Base-by-base conservation (phyloP, 768 basidiomycete species). In the Agrocybe chaxingu region DNA sequence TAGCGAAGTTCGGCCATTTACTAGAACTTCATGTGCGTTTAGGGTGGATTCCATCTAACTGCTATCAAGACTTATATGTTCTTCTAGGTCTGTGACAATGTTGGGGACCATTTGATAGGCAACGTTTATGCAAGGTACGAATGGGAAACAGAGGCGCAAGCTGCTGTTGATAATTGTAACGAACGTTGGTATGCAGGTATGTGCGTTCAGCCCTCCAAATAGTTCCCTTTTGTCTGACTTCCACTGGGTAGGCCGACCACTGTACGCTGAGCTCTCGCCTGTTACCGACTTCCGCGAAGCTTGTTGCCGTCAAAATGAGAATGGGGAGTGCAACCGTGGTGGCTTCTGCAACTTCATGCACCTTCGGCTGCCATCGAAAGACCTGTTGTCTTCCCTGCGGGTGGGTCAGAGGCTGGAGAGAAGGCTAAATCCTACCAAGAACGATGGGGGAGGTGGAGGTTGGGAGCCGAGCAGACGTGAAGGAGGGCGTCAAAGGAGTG, bases 311-410 rank as follows among this genome's bases (percentile, higher is more conserved):
- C 97, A 99, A 69, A 98, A 99, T 61, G 97, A 99, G 67, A 89
- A 98, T 59, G 97, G 97, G 7, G 92, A 96, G 70, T 99, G 97
- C 69, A 96, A 96, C 62, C 86, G 97, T 38, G 97, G 96, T 30
- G 94, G 94, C 2, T 98, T 97, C 73, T 98, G 96, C 71, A 98
- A 99, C 69, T 99, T 99, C 65, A 97, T 98, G 92, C 95, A 98
- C 72, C 75, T 98, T 32, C 85, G 92, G 10, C 78, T 92, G 16
- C 90, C 95, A 4, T 89, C 92, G 30, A 84, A 87, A 63, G 84
- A 91, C 8, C 79, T 97, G 9, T 88, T 92, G 2, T 81, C 79
- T 39, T 82, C 87, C 7, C 72, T 98, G 47, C 81, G 84, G 12
- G 84, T 82, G 39, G 91, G 92, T 10, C 95, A 98, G 65, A 79